Evolutionary conservation across 2,329 filamentous ascomycete species (phyloP), one percentile per base, ranked within the genome.

Genomic region (Ambrosiella beaveri): DNA sequence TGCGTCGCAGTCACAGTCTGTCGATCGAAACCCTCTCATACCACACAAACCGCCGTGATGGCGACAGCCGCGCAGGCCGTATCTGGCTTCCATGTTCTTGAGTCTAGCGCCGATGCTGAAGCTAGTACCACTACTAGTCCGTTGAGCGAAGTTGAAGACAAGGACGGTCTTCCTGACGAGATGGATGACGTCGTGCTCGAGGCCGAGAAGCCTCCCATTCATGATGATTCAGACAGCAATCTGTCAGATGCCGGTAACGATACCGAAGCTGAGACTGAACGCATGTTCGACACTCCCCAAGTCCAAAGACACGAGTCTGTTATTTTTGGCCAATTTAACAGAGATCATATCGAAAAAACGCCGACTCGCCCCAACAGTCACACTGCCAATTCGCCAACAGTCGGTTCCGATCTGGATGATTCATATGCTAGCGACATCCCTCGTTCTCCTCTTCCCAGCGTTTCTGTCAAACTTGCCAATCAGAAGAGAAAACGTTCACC

Each of bases 261-360:
- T 68, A 84, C 90, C 2, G 91, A 97, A 70, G 91, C 91, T 39
- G 91, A 96, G 71, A 97, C 91, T 1, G 90, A 96, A 71, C 84
- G 93, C 60, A 77, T 98, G 61, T 93, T 93, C 66, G 83, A 86
- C 66, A 95, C 88, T n/a, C 89, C 90, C 15, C 80, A 81, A 62
- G 86, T 76, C 65, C 71, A 77, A 66, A 76, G 81, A 63, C 76
- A 80, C 64, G 75, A 77, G 64, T 78, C 84, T 64, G 78, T 85
- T 8, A 74, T 82, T 49, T 69, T 84, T 57, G 74, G 74, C 64
- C 73, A 74, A 62, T 79, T 76, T 66, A 75, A 76, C 58, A 74
- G 76, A 60, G 76, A 72, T 58, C 72, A 74, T 49, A 68, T 71
- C 58, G 81, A 85, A 64, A 79, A 78, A 63, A 88, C 83, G 57